Conservation (phyloP, 345 rosid species). For the Corymbia maculata region DNA sequence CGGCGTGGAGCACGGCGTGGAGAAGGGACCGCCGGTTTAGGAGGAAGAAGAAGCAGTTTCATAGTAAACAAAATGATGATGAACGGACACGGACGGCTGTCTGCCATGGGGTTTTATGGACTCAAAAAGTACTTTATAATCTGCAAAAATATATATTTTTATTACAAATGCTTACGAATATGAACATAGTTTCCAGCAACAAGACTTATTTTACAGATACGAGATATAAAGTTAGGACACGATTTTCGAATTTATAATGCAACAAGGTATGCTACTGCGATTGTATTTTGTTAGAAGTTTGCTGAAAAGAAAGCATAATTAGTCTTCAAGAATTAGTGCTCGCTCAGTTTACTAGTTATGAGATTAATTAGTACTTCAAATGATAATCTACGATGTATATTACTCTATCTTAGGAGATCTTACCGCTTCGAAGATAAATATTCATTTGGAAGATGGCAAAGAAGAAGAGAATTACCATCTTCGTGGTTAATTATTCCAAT, state of each 20-base stretch:
- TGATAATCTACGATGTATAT: rapidly evolving
- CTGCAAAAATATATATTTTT: not conserved
- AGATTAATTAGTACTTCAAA: not conserved
- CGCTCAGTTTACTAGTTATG: not conserved
- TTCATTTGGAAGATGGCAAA: too few relatives aligned
- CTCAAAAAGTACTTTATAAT: not conserved
- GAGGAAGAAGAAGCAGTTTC: not conserved
- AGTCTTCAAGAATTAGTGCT: rapidly evolving
- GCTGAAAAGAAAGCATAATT: not conserved
- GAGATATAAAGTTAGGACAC: not conserved
- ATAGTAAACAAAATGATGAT: not conserved
- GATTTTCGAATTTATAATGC: not conserved
- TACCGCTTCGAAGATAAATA: too few relatives aligned
- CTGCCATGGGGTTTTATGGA: not conserved
- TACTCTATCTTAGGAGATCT: not conserved
- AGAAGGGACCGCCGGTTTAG: not conserved
- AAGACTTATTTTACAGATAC: not conserved
- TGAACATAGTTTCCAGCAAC: not conserved
- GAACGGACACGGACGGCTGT: not conserved
- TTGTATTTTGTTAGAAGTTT: not conserved
- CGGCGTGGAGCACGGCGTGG: not conserved
- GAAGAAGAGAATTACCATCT: not conserved
- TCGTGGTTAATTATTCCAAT: not conserved
- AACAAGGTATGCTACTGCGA: not conserved
- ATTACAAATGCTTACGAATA: not conserved